Evolutionary conservation across 2,329 filamentous ascomycete genomes (phyloP), one percentile per base, ranked within the genome.

Genomic region (Pseudogymnoascus sp.): DNA sequence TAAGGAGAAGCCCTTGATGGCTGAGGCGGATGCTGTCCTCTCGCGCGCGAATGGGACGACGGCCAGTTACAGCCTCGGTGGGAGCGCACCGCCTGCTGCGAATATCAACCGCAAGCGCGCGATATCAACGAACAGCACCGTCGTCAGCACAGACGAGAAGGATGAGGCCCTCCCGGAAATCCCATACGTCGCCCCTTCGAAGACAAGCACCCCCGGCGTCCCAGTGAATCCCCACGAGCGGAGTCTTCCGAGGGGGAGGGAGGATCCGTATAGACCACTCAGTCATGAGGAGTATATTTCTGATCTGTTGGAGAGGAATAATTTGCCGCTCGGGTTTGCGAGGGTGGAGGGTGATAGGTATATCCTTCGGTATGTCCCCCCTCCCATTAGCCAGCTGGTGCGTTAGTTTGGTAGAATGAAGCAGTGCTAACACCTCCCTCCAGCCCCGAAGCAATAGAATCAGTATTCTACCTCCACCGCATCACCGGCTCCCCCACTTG

Each of bases 381-480:
- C 25, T 58, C 71, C 74, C 58, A 52, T 61, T 61, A 60, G 4
- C 70, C 5, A 11, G 31, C n/a, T 18, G 16, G 28, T 11, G 5
- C 18, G 37, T 59, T 59, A 5, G 21, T 12, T n/a, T 6, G 43
- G 43, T 23, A 23, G 11, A 14, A 5, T 12, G 11, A 9, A 65
- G 52, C 61, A 62, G 16, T 14, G 7, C 67, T 16, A 58, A 31
- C 3, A 23, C 1, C 21, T 4, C 2, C 21, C 4, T 23, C 21
- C 66, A 89, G 89, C 21, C 90, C 91, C 18, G 91, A 96, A 78
- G 90, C 90, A 0, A 92, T 96, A 68, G 91, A 96, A 71, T 91
- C 88, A 0, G 86, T 96, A 12, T 96, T 91, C 82, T 90, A 93
- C 76, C 88, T 96, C 80, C 95, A 96, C 77, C 89, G 92, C 71